Conservation (phyloP, 331 rosid species). For the Malus hybrid region DNA sequence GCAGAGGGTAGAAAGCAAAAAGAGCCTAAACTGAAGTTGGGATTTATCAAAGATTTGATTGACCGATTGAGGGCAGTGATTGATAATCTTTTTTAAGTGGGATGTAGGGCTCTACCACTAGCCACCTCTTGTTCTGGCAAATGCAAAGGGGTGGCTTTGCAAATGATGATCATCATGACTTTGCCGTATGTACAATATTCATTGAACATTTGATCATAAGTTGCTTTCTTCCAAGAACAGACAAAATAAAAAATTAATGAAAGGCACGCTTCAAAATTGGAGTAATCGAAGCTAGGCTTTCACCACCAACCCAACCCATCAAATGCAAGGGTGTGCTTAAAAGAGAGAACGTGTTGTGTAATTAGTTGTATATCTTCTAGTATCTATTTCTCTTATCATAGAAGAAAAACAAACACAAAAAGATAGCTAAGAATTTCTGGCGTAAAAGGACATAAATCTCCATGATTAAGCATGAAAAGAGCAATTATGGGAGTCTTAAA, state of each 20-base stretch:
- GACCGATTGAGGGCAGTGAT: slow-evolving; percentile 18
- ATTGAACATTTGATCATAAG: slow-evolving; percentile 15
- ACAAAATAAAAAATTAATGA: neutral
- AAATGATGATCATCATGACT: slow-evolving; percentile 22
- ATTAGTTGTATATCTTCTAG: too few relatives aligned
- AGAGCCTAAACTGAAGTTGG: slow-evolving; percentile 19
- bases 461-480: neutral
- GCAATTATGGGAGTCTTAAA: neutral
- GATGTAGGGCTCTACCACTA: slow-evolving; percentile 24
- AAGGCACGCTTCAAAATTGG: neutral
- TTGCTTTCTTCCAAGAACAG: neutral
- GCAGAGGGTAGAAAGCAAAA: slow-evolving; percentile 2
- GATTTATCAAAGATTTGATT: slow-evolving; percentile 8
- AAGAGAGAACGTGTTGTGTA: neutral
- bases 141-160: slow-evolving; percentile 11
- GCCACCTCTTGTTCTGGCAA: slow-evolving; percentile 5
- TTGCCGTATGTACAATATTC: slow-evolving; percentile 5
- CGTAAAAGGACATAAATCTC: too few relatives aligned
- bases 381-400: too few relatives aligned
- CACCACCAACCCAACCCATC: slow-evolving; percentile 4
- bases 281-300: neutral
- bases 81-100: slow-evolving; percentile 25
- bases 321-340: slow-evolving; percentile 1
- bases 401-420: too few relatives aligned
- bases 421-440: too few relatives aligned